Conservation (phyloP, 2,329 filamentous ascomycete species). For the Trichoderma harzianum region DNA sequence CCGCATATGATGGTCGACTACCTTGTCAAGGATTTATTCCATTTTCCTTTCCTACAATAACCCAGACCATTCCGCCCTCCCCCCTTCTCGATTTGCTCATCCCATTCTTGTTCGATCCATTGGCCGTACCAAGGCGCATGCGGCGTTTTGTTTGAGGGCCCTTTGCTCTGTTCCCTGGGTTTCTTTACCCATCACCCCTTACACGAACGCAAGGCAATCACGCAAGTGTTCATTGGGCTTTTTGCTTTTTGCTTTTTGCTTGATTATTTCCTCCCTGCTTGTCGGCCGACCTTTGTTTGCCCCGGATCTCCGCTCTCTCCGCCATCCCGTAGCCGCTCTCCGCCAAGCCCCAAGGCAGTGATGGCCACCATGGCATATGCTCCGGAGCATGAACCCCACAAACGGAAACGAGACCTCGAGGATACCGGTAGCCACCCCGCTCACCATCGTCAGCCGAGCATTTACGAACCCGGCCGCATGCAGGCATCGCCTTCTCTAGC, state of each 20-base stretch:
- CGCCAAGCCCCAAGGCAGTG: neutral
- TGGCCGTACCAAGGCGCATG: neutral
- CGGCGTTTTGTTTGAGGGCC: neutral
- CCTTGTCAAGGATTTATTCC: neutral
- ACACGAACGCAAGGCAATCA: neutral
- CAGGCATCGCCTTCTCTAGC: conserved; percentile 42
- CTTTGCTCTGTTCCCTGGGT: neutral
- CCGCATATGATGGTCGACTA: neutral
- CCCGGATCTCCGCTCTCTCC: neutral
- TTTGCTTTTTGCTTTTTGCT: neutral
- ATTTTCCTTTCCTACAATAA: neutral
- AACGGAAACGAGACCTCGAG: conserved; percentile 48
- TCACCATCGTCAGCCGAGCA: neutral
- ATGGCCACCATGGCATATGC: conserved; percentile 40
- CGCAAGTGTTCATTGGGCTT: neutral
- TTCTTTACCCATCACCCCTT: neutral
- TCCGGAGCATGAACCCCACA: conserved; percentile 41
- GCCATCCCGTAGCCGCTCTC: neutral
- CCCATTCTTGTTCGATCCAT: neutral
- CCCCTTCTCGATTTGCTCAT: neutral
- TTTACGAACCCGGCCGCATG: conserved; percentile 30
- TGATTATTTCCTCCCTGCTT: neutral
- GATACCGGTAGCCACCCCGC: conserved; percentile 33
- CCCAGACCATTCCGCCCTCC: neutral
- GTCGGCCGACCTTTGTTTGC: neutral